These are phyloP conservation scores for Eucalyptus sp. DNA, from an alignment of 345 rosid genomes.

Conservation along the genomic window DNA sequence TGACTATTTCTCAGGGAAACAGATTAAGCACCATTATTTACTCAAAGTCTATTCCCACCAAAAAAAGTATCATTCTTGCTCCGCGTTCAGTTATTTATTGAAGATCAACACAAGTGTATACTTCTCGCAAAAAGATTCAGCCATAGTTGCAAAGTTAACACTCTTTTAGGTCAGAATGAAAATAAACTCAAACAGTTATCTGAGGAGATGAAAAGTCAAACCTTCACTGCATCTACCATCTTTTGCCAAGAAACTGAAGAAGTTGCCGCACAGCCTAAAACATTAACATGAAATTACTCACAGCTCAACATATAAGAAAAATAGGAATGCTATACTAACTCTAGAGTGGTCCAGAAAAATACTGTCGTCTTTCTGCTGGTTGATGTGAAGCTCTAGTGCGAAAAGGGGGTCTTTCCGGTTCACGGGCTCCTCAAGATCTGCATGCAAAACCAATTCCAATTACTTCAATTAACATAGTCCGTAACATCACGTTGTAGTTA, in stretches of 20 bases:
- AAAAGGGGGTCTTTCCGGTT: conserved; percentile 36
- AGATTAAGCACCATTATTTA: neutral
- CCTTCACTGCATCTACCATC: conserved; percentile 67
- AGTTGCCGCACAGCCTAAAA: conserved; percentile 20
- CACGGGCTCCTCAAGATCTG: conserved; percentile 39
- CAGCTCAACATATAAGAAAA: neutral
- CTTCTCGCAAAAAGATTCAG: neutral
- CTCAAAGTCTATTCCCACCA: neutral
- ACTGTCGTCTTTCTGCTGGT: conserved; percentile 15
- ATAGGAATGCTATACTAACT: neutral
- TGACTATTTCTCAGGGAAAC: neutral
- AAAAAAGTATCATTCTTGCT: neutral
- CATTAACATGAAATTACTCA: neutral
- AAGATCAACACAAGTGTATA: neutral
- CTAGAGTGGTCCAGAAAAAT: neutral
- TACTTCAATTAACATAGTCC: neutral
- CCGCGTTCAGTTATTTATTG: neutral
- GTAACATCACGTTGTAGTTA: neutral
- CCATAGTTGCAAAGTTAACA: neutral
- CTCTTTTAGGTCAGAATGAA: neutral
- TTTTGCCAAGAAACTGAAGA: conserved; percentile 31
- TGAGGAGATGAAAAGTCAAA: neutral
- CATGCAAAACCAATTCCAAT: neutral
- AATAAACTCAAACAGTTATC: neutral
- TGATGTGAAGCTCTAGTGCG: conserved; percentile 27